Evolutionary conservation across 257 asterid genomes (phyloP).

Genomic region (Rubia yunnanensis): DNA sequence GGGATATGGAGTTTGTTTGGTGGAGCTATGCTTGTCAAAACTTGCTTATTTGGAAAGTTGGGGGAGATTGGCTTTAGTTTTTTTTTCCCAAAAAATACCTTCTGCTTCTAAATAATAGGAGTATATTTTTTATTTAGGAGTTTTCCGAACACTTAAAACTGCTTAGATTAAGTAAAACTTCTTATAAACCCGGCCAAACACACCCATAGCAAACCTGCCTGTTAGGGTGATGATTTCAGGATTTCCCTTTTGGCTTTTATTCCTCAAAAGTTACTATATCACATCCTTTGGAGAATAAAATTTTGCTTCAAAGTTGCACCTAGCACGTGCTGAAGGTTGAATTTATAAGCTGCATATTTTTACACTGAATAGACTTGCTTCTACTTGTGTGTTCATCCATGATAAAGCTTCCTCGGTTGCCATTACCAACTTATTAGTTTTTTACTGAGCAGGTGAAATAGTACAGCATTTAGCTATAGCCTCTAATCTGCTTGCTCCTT

Average conservation of each 20-base stretch:
- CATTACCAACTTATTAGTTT: background rate
- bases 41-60: no score
- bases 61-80: no score
- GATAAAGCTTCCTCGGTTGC: background rate
- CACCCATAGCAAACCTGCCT: background rate
- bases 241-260: background rate
- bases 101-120: no score
- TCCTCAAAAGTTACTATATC: background rate
- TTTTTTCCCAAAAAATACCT: no score
- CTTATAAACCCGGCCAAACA: no score
- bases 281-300: background rate
- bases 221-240: background rate
- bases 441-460: background rate
- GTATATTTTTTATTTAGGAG: no score
- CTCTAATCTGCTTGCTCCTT: background rate
- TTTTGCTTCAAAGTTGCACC: background rate
- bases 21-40: no score
- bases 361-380: background rate
- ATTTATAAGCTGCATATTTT: background rate
- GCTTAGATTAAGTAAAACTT: no score
- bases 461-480: background rate
- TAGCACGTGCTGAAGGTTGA: background rate
- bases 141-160: no score
- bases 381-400: background rate
- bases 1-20: no score